Evolutionary conservation across 2,329 filamentous ascomycete genomes (phyloP).

Genomic region (Colletotrichum viniferum): DNA sequence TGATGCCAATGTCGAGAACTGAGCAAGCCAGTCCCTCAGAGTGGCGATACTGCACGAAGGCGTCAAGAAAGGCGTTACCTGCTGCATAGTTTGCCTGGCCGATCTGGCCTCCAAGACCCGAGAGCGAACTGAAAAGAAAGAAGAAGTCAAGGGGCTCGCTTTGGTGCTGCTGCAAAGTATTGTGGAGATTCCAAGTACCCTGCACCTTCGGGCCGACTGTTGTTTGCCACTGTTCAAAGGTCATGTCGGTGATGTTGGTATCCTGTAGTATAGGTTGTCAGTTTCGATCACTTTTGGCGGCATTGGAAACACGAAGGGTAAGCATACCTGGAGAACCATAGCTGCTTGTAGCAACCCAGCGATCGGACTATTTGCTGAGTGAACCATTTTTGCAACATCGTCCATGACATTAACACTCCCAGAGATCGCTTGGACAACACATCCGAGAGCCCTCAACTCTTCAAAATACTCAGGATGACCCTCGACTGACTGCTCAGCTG

Average conservation of each 20-base stretch:
- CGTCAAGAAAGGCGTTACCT: constrained; percentile 45
- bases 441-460: constrained; percentile 28
- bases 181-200: constrained; percentile 49
- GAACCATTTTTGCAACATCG: constrained; percentile 30
- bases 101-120: constrained; percentile 35
- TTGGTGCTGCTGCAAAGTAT: constrained; percentile 22
- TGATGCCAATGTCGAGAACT: constrained; percentile 41
- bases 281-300: not conserved
- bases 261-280: not conserved
- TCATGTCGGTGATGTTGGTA: constrained; percentile 37
- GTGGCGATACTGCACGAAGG: constrained; percentile 40
- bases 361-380: constrained; percentile 29
- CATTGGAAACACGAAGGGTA: not conserved
- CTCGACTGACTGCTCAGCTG: constrained; percentile 11
- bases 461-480: not conserved
- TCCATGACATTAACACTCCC: constrained; percentile 35
- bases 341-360: constrained; percentile 44
- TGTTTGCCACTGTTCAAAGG: constrained; percentile 36
- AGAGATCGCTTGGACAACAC: constrained; percentile 27
- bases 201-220: constrained; percentile 42
- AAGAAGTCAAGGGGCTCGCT: constrained; percentile 39
- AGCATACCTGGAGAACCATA: constrained; percentile 36
- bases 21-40: constrained; percentile 39
- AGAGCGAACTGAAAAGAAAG: constrained; percentile 37
- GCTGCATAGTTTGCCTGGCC: constrained; percentile 45